Percentiles rank a stretch among this genome's conserved stretches.
Conservation (phyloP, 768 basidiomycete species). For the Mycena vitilis region DNA sequence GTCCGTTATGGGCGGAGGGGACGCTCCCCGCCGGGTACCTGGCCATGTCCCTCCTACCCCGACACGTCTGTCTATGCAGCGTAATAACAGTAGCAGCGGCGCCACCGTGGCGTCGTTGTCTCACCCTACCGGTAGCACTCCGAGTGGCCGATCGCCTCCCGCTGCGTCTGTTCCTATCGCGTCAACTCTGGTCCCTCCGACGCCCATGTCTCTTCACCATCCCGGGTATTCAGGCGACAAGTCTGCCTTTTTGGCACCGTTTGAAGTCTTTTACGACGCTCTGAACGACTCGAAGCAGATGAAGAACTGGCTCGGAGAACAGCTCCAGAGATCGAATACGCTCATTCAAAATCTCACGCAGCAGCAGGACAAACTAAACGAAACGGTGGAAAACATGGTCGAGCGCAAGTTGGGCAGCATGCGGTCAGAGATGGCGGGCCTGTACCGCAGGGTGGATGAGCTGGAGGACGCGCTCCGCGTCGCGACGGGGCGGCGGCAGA, state of each 20-base stretch:
- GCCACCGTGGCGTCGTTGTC: constrained; percentile 22
- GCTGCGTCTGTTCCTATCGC: constrained; percentile 77
- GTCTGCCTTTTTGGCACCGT: constrained; percentile 83
- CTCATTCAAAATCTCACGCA: constrained; percentile 64
- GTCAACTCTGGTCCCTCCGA: constrained; percentile 72
- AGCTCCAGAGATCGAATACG: constrained; percentile 71
- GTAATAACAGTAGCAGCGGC: constrained; percentile 35
- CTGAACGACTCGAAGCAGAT: constrained; percentile 84
- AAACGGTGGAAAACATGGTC: constrained; percentile 68
- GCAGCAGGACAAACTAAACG: constrained; percentile 73
- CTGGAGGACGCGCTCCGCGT: constrained; percentile 64
- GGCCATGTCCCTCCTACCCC: constrained; percentile 80
- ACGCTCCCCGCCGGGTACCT: constrained; percentile 61
- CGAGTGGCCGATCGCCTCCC: constrained; percentile 59
- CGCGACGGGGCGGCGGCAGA: constrained; percentile 43
- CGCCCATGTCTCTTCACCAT: constrained; percentile 73
- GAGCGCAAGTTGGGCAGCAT: constrained; percentile 70
- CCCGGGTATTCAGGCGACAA: constrained; percentile 73
- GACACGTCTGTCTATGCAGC: constrained; percentile 67
- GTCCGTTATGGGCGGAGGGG: constrained; percentile 55
- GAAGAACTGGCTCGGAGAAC: constrained; percentile 80
- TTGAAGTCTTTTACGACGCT: constrained; percentile 87
- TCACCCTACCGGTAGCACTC: constrained; percentile 31
- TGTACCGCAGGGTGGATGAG: constrained; percentile 75
- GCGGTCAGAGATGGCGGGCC: constrained; percentile 68